phyloP scores from a whole-genome alignment of 768 basidiomycete genomes.

The Hemileccinum impolitum region DNA sequence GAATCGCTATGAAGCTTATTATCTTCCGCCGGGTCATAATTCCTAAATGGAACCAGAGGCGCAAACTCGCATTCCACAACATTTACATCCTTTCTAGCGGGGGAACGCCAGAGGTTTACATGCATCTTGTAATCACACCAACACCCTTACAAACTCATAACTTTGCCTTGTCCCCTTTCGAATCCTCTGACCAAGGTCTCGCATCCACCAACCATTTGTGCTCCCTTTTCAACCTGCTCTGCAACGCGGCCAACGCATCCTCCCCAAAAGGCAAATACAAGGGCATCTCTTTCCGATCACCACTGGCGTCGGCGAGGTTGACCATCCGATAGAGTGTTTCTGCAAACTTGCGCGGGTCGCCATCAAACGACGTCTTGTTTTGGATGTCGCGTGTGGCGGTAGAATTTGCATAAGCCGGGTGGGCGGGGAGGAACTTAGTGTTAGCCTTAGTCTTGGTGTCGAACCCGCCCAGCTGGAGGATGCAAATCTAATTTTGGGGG shows the following conservation, averaged over 20 bases:
- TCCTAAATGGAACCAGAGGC: no score
- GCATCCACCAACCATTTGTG: not conserved
- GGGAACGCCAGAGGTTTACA: no score
- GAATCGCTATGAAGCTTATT: no score
- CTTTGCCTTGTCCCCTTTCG: conserved; percentile 7
- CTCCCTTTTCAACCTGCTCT: not conserved
- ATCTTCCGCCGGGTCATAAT: no score
- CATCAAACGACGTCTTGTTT: not conserved
- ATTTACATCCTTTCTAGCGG: no score
- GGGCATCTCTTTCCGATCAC: not conserved
- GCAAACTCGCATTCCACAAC: no score
- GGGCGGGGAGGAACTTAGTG: not conserved
- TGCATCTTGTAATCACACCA: no score
- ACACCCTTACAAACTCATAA: not conserved
- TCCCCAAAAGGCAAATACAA: conserved; percentile 8
- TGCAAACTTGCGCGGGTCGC: conserved; percentile 16
- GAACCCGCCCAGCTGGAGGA: conserved; percentile 18
- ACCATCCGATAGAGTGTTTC: conserved; percentile 3
- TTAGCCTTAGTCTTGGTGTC: conserved; percentile 6
- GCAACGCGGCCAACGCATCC: conserved; percentile 3
- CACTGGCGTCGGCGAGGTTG: not conserved
- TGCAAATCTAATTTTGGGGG: conserved; percentile 6
- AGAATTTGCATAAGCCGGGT: conserved; percentile 10
- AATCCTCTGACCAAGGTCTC: conserved; percentile 5
- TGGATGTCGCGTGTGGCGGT: conserved; percentile 1